Conservation (phyloP, 768 basidiomycete species). For the Russula emetica region DNA sequence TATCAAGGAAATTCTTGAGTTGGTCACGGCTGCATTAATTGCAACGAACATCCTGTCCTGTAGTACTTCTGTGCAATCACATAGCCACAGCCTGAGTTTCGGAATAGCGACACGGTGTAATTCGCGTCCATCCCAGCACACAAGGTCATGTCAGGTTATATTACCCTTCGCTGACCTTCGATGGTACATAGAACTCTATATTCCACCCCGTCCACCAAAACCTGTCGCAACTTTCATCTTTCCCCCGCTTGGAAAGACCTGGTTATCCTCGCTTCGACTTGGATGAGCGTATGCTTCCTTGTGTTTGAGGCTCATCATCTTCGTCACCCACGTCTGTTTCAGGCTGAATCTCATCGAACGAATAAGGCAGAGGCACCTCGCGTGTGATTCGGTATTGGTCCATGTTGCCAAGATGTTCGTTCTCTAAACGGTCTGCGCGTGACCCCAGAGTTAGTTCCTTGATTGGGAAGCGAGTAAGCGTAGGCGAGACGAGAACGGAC, state of each 20-base stretch:
- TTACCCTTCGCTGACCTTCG: neutral
- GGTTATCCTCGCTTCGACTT: neutral
- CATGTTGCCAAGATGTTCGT: conserved; percentile 89
- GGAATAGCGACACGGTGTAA: no score
- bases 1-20: no score
- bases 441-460: neutral
- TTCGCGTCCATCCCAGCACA: no score
- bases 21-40: no score
- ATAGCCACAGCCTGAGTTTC: no score
- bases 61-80: no score
- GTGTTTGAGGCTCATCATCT: conserved; percentile 21
- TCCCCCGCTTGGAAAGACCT: neutral
- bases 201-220: neutral
- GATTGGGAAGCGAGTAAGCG: neutral
- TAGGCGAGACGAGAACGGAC: conserved; percentile 31
- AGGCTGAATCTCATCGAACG: conserved; percentile 43
- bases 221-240: neutral
- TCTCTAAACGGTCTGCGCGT: conserved; percentile 67
- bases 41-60: no score
- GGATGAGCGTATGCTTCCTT: neutral
- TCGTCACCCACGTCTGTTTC: conserved; percentile 45
- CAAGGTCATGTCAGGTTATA: neutral
- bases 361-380: conserved; percentile 82
- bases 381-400: conserved; percentile 87
- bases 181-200: neutral